Conservation (phyloP, 441 rosid species). For the Sinapis alba region DNA sequence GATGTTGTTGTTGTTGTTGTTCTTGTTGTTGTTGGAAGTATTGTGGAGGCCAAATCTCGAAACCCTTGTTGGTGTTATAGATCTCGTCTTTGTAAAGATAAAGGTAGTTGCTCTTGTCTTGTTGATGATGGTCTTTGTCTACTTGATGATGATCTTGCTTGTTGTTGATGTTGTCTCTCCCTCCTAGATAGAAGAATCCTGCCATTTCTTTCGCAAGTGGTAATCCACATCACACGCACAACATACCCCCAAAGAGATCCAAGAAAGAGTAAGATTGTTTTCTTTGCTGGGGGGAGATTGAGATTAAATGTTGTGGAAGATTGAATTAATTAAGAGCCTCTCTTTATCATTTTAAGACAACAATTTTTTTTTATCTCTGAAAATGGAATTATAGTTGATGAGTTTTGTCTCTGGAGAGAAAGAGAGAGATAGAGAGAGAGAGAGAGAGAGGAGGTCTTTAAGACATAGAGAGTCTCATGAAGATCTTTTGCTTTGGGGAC, state of each 20-base stretch:
- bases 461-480: constrained; percentile 35
- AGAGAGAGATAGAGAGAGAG: constrained; percentile 16
- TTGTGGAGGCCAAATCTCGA: constrained; percentile 85
- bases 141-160: constrained; percentile 58
- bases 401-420: constrained; percentile 24
- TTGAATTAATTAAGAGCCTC: not conserved
- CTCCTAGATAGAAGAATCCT: constrained; percentile 80
- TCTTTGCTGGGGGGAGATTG: constrained; percentile 11
- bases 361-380: constrained; percentile 35
- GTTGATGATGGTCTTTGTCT: constrained; percentile 35
- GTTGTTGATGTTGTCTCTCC: constrained; percentile 44
- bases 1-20: constrained; percentile 40
- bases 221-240: constrained; percentile 61
- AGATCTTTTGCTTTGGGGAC: constrained; percentile 41
- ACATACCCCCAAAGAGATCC: constrained; percentile 6
- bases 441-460: not conserved
- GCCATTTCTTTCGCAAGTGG: constrained; percentile 63
- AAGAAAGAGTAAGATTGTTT: constrained; percentile 21
- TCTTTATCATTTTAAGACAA: constrained; percentile 4
- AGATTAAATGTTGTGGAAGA: not conserved
- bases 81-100: constrained; percentile 66
- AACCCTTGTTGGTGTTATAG: constrained; percentile 70
- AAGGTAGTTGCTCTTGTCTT: constrained; percentile 42
- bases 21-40: constrained; percentile 52
- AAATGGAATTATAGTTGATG: constrained; percentile 18